These are phyloP conservation scores for Thecaphora frezii DNA, from an alignment of 1,284 basidiomycete species.

Conservation along the genomic window DNA sequence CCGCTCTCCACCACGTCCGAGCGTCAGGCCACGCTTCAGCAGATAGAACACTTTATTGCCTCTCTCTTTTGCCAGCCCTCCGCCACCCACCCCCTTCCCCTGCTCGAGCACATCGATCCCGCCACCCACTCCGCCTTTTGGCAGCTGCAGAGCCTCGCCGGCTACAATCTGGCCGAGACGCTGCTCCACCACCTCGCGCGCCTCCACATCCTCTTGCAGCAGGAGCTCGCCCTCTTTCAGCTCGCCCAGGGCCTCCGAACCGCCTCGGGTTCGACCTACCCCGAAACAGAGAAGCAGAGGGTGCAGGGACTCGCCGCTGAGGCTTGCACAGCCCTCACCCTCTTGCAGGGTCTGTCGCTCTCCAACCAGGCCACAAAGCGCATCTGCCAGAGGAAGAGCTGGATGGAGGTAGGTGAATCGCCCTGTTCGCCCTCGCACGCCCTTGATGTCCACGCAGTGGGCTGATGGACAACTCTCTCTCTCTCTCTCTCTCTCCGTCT, in stretches of 20 bases:
- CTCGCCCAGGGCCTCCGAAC: background rate
- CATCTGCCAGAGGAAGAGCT: conserved; percentile 23
- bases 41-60: conserved; percentile 25
- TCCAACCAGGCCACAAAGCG: conserved; percentile 16
- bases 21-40: conserved; percentile 18
- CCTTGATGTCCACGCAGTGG: background rate
- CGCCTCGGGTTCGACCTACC: background rate
- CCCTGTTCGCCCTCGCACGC: too few relatives aligned
- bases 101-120: conserved; percentile 4
- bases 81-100: background rate
- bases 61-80: background rate
- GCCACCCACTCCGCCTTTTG: conserved; percentile 16
- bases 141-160: conserved; percentile 18
- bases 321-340: conserved; percentile 26
- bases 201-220: conserved; percentile 21
- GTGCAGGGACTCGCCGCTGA: conserved; percentile 14
- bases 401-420: conserved; percentile 17
- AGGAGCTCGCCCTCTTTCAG: conserved; percentile 7
- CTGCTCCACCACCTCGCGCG: conserved; percentile 20
- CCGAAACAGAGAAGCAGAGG: conserved; percentile 13
- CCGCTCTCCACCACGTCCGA: conserved; percentile 22
- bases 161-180: conserved; percentile 22
- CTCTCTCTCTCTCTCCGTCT: background rate
- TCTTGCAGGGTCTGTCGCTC: conserved; percentile 33
- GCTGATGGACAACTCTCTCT: background rate